Evolutionary conservation across 2,329 filamentous ascomycete genomes (phyloP), one percentile per base, ranked within the genome.

Genomic region (Rosellinia necatrix): DNA sequence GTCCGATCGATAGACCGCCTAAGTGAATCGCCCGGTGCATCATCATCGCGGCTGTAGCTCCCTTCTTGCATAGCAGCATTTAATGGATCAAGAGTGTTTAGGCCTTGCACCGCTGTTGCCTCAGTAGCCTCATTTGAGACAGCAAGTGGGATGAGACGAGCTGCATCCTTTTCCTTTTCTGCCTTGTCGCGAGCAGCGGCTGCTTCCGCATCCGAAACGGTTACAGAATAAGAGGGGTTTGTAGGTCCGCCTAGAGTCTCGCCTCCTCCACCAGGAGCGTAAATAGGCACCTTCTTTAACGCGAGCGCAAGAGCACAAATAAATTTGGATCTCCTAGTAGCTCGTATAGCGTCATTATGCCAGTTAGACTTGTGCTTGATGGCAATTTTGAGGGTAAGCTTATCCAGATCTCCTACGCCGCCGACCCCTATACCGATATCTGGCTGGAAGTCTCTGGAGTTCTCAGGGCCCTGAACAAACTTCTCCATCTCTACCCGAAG

Each of bases 311-410:
- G 79, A 0, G 94, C 94, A 70, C 92, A 96, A 86, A 97, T 96
- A 76, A 99, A 97, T 75, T 96, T 97, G 71, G 90, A 96, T 58
- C 93, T 87, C 49, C 92, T 86, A 6, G 88, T 83, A 15, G 88
- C 87, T 35, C 92, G 89, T 35, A 97, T 82, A 1, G 84, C 81
- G 64, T 96, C 93, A 73, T 97, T 92, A 64, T 91, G 85, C 90
- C 90, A 93, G 75, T 93, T 94, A 55, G 88, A 91, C 76, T 97
- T 97, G 80, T 97, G 92, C 68, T 89, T 86, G 69, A 97, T 92
- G 66, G 90, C 87, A 34, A 97, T 81, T 66, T 86, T 86, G 52
- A 99, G 83, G 65, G 89, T 83, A 47, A 97, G 79, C 76, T 96
- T 96, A 74, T 96, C 90, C 78, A 96, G 86, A 67, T 92, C 88